phyloP scores from a whole-genome alignment of 140 eudicot species.

The Flaveria floridana region DNA sequence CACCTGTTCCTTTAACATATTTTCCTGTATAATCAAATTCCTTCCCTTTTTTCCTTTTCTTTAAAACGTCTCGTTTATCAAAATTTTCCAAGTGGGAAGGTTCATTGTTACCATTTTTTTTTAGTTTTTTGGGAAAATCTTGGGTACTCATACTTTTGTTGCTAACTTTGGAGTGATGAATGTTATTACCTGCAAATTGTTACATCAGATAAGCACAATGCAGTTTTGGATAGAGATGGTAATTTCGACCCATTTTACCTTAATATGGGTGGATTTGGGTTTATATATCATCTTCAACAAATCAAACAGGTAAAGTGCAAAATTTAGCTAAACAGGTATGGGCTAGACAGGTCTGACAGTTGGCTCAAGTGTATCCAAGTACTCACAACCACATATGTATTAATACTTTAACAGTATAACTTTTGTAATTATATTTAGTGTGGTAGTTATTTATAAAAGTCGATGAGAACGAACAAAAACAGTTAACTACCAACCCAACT shows the following conservation, averaged over 20 bases:
- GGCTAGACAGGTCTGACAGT: neutral
- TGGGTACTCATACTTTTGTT: constrained; percentile 52
- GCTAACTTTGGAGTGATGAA: constrained; percentile 38
- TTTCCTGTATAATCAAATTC: neutral
- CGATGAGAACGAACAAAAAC: neutral
- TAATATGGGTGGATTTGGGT: neutral
- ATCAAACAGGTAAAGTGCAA: neutral
- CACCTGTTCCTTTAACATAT: constrained; percentile 25
- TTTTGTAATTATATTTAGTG: neutral
- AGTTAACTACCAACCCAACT: neutral
- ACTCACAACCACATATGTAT: neutral
- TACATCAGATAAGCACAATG: constrained; percentile 1
- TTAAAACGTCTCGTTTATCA: constrained; percentile 36
- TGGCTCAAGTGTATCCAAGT: neutral
- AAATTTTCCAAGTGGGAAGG: constrained; percentile 27
- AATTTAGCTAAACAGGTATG: neutral
- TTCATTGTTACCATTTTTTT: constrained; percentile 34
- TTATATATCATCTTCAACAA: neutral
- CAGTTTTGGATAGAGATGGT: neutral
- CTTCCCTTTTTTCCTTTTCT: constrained; percentile 54
- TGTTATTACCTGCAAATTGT: constrained; percentile 44
- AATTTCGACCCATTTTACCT: neutral
- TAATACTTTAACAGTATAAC: neutral
- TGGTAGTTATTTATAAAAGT: neutral
- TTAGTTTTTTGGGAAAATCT: constrained; percentile 47